These are phyloP conservation scores for Lichtheimia hyalospora DNA, from an alignment of 371 early-diverging fungal species.

Conservation along the genomic window DNA sequence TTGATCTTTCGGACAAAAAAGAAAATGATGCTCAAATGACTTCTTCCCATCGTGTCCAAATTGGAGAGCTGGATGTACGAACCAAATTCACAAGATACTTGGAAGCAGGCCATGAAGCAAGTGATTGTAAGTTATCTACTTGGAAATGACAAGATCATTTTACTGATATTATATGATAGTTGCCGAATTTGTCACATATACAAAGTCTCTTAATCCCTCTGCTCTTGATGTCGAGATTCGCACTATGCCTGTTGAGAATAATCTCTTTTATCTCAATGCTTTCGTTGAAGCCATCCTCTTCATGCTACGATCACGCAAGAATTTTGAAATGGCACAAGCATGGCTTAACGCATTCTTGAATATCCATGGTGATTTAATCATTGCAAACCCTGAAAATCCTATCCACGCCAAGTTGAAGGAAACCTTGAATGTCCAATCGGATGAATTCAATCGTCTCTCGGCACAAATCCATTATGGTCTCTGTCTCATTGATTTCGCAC, in stretches of 20 bases:
- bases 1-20: constrained; percentile 49
- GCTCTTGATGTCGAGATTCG: constrained; percentile 86
- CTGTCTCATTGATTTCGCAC: constrained; percentile 81
- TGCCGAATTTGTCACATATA: constrained; percentile 57
- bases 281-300: constrained; percentile 66
- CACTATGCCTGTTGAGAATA: constrained; percentile 65
- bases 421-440: constrained; percentile 44
- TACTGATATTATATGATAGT: constrained; percentile 5
- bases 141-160: not conserved
- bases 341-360: constrained; percentile 76
- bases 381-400: constrained; percentile 54
- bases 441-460: constrained; percentile 67
- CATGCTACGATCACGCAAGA: constrained; percentile 61
- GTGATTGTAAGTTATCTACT: constrained; percentile 46
- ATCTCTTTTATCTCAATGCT: constrained; percentile 52
- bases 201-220: constrained; percentile 78
- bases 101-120: constrained; percentile 48
- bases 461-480: constrained; percentile 78
- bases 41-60: constrained; percentile 21
- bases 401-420: constrained; percentile 50
- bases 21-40: constrained; percentile 25
- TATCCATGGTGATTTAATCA: constrained; percentile 78
- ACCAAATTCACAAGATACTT: constrained; percentile 62
- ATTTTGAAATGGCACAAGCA: constrained; percentile 88
- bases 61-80: constrained; percentile 50